Evolutionary conservation across 2,329 filamentous ascomycete species (phyloP).

Genomic region (Fusarium brachygibbosum): DNA sequence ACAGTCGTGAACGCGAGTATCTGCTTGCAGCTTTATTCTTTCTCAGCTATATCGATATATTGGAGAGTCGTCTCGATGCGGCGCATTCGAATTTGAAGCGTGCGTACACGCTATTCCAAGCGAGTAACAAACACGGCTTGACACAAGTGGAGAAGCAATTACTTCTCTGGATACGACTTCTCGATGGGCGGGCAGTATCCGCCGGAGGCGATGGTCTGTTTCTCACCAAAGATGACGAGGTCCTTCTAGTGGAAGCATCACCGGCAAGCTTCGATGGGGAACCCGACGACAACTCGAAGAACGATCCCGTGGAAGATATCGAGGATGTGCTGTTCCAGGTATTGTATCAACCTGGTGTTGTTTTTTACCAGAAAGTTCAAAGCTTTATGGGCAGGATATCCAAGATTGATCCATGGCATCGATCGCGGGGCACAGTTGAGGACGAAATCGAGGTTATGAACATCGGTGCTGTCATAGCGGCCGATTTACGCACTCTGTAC

Average conservation of each 20-base stretch:
- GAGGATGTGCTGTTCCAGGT: conserved; percentile 68
- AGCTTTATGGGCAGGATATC: conserved; percentile 70
- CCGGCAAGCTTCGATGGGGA: conserved; percentile 55
- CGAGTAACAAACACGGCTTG: conserved; percentile 55
- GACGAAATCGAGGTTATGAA: conserved; percentile 71
- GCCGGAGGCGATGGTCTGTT: conserved; percentile 69
- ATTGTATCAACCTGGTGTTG: conserved; percentile 67
- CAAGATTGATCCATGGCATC: conserved; percentile 69
- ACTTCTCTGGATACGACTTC: conserved; percentile 67
- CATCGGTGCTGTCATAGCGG: conserved; percentile 63
- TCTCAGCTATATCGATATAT: conserved; percentile 66
- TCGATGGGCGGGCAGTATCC: conserved; percentile 68
- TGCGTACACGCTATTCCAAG: conserved; percentile 62
- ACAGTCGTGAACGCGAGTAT: conserved; percentile 56
- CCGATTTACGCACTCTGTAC: conserved; percentile 65
- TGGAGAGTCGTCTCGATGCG: conserved; percentile 59
- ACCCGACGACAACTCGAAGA: conserved; percentile 43
- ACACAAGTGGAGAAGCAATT: conserved; percentile 61
- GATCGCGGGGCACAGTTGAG: conserved; percentile 67
- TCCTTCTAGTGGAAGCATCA: conserved; percentile 60
- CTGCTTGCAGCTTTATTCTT: conserved; percentile 66
- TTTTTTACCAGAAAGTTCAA: conserved; percentile 71
- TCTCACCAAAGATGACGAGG: conserved; percentile 62
- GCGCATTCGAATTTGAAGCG: conserved; percentile 65
- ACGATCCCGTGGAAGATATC: conserved; percentile 53